Base-by-base conservation (phyloP, 345 rosid species). In the Xanthoceras sorbifolium region DNA sequence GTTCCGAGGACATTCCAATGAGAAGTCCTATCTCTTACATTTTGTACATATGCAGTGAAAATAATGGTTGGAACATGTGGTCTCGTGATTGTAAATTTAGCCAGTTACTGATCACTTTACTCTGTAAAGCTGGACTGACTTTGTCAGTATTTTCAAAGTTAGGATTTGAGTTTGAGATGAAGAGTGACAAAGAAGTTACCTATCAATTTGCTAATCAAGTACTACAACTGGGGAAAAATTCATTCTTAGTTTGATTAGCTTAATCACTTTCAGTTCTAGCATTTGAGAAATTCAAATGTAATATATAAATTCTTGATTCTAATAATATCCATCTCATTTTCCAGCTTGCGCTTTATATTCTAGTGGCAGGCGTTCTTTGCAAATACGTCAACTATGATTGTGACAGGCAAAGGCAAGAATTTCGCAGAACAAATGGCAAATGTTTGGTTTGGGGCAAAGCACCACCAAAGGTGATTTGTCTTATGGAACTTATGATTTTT, bases 341-440 rank as follows among this genome's bases (percentile, higher is more conserved):
- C 79, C 87, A 97, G 98, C 94, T 94, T 74, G 91, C 98, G 65
- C 78, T 94, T 36, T 92, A 79, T 81, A 94, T 94, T 80, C 80
- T 97, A 20, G 85, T 75, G 25, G 95, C 98, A 2, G 99, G 99
- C 67, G n/a, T 92, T 82, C 94, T 97, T 72, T 97, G 97, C 90
- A 86, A 90, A 80, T 97, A 90, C 80, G 80, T 97, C 86, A 97
- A 97, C 88, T 97, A 94, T 77, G 99, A 97, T 74, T 97, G 99
- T 68, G 97, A 97, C 77, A 88, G 98, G 84, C 99, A 97, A 83
- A 94, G 98, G 76, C 99, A 97, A 87, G 97, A 88, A 76, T 97
- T 97, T 78, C 97, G 99, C 74, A 88, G 97, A 79, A 94, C 97
- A 75, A 90, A 92, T 76, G 99, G 98, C 17, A 97, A 88, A 85